Evolutionary conservation across 495 filamentous ascomycete genomes (phyloP), one percentile per base, ranked within the genome.

Genomic region (Lichenothelia convexa): DNA sequence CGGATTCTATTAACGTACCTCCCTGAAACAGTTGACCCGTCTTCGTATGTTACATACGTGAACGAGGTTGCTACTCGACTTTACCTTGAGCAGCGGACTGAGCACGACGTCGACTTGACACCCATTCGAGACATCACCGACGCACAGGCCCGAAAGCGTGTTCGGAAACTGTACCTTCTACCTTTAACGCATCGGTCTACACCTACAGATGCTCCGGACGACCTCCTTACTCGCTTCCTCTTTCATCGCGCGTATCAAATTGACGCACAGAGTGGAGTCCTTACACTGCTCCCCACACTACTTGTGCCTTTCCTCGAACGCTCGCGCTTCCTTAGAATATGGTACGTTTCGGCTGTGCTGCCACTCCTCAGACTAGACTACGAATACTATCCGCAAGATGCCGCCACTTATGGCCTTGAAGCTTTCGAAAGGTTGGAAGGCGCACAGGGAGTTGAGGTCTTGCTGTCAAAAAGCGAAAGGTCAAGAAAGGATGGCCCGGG

Each of bases 1-100:
- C 73, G 84, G 46, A 78, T 94, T 34, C 57, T 93, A 41, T 65
- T 94, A 40, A 91, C 78, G 36, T 89, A 74, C 45, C 67, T 94
- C 5, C 84, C 86, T 23, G 85, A 89, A 51, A 79, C 68, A 33
- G 58, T 70, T 8, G 69, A 71, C 12, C 78, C 84, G 19, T 62
- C 54, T 17, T 45, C 59, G 24, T 92, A 92, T 50, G 62, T 66
- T 8, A 51, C 60, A 12, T 64, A 80, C 24, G 46, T 87, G 5
- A 54, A 66, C 26, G 58, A 68, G 21, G 54, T 85, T 42, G 60
- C 58, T 11, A 36, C 49, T 8, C 20, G 42, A 12, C 18, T 43
- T 6, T 46, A 49, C 27, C 42, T 37, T 5, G 52, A 55, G 9
- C 62, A 43, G 13, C 41, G 65, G 15, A 43, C 57, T 3, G 51